Base-by-base conservation (phyloP, 176 grass and related monocot species). In the Oryza longistaminata region DNA sequence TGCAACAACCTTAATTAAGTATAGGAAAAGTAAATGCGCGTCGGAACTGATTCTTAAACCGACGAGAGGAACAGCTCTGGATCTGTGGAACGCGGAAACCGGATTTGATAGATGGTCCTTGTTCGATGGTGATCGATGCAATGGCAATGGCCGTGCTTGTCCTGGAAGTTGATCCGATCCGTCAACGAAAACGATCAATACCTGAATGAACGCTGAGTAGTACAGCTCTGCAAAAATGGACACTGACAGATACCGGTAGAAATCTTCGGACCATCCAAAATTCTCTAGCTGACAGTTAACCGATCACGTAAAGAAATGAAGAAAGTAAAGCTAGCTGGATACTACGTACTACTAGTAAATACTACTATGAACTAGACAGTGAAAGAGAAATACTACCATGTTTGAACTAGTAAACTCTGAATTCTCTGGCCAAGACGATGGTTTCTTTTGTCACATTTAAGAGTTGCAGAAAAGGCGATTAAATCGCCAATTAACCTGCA, bases 101-200 rank as follows among this genome's bases (percentile, higher is more conserved):
- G n/a, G n/a, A 62, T 24, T 21, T 11, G 62, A 19, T 25, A 6
- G 44, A 52, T 40, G 3, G 55, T 40, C 14, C 3, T 31, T n/a
- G 62, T 7, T 52, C 21, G 72, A 76, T 33, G 11, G 64, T 3
- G 34, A 70, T 14, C 22, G 62, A 11, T 68, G 37, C 34, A 35
- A 5, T 4, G 3, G 52, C 25, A 9, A 39, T 39, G 43, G 53
- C 67, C 53, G 27, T 37, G 75, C 68, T 25, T 6, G 4, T 55
- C 37, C 15, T 11, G 14, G n/a, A 52, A 6, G 43, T 27, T 53
- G 5, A 31, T n/a, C 6, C 26, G 24, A 4, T 48, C 14, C 1
- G 40, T 79, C 77, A 74, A 52, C 69, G 76, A 67, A 35, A 67
- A 71, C 31, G 76, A 66, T 9, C 42, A 27, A 43, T 13, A 64